phyloP scores from a whole-genome alignment of 2,329 filamentous ascomycete species.

The Phoma sp. region DNA sequence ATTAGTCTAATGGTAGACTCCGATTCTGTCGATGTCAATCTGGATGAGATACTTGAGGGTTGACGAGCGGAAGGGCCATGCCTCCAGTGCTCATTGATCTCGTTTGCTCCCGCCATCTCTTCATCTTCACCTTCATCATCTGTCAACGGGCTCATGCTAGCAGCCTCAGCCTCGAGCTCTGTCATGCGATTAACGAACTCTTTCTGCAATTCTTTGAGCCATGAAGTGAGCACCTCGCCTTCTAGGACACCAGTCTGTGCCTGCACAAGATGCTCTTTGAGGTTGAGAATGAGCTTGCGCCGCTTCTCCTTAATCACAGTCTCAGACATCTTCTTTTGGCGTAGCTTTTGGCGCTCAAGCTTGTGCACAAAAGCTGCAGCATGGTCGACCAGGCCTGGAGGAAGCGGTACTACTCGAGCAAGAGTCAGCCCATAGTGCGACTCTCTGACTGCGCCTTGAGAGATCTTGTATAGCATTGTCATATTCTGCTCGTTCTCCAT shows the following conservation, averaged over 20 bases:
- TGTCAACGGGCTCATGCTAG: slow-evolving; percentile 16
- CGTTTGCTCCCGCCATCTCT: slow-evolving; percentile 20
- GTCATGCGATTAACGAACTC: slow-evolving; percentile 80
- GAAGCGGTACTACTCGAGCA: slow-evolving; percentile 77
- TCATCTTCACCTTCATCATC: slow-evolving; percentile 30
- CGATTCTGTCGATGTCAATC: slow-evolving; percentile 24
- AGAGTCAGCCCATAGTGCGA: slow-evolving; percentile 85
- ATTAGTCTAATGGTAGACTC: slow-evolving; percentile 21
- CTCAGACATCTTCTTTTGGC: slow-evolving; percentile 65
- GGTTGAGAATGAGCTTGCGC: slow-evolving; percentile 74
- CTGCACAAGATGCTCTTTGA: slow-evolving; percentile 76
- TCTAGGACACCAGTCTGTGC: slow-evolving; percentile 71
- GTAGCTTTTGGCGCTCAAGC: slow-evolving; percentile 65
- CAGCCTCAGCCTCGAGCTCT: slow-evolving; percentile 62
- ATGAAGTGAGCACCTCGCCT: slow-evolving; percentile 67
- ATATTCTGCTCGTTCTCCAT: slow-evolving; percentile 68
- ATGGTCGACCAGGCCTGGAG: slow-evolving; percentile 68
- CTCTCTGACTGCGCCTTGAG: slow-evolving; percentile 73
- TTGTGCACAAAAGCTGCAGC: slow-evolving; percentile 72
- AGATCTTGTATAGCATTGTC: slow-evolving; percentile 87
- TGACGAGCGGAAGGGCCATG: slow-evolving; percentile 24
- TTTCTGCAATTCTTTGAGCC: slow-evolving; percentile 72
- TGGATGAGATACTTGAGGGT: slow-evolving; percentile 31
- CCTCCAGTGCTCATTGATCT: slow-evolving; percentile 19
- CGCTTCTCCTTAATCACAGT: slow-evolving; percentile 67